These are phyloP conservation scores for Paxillus rubicundulus DNA, from an alignment of 768 basidiomycete genomes.

Conservation along the genomic window DNA sequence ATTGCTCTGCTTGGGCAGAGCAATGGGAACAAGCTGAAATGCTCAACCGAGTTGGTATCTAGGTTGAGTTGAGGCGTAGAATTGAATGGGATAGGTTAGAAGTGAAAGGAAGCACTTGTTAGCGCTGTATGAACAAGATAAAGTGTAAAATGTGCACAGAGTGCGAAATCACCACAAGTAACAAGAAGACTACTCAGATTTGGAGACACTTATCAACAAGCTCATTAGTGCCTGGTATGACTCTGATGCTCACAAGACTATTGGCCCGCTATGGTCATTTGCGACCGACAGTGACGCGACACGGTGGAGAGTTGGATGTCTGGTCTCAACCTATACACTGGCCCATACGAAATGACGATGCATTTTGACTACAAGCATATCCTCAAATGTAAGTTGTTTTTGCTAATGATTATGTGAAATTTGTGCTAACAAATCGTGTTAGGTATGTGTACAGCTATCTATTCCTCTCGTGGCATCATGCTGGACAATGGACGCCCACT, in stretches of 20 bases:
- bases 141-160: too few species aligned
- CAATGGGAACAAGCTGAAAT: too few species aligned
- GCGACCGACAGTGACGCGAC: constrained; percentile 17
- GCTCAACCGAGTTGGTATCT: too few species aligned
- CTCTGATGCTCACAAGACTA: neutral
- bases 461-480: neutral
- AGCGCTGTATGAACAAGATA: too few species aligned
- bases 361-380: constrained; percentile 21
- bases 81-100: too few species aligned
- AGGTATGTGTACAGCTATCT: constrained; percentile 13
- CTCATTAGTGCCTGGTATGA: neutral
- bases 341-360: constrained; percentile 3
- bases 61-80: too few species aligned
- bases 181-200: neutral
- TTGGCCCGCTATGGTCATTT: constrained; percentile 5
- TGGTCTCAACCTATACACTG: constrained; percentile 15
- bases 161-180: too few species aligned
- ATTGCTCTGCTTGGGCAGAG: too few species aligned
- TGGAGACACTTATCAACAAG: neutral
- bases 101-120: too few species aligned
- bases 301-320: constrained; percentile 5
- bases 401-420: too few species aligned
- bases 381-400: constrained; percentile 11
- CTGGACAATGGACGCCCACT: neutral
- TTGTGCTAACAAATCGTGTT: too few species aligned